These are phyloP conservation scores for Vigna angularis DNA, from an alignment of 306 rosid species.

Conservation along the genomic window DNA sequence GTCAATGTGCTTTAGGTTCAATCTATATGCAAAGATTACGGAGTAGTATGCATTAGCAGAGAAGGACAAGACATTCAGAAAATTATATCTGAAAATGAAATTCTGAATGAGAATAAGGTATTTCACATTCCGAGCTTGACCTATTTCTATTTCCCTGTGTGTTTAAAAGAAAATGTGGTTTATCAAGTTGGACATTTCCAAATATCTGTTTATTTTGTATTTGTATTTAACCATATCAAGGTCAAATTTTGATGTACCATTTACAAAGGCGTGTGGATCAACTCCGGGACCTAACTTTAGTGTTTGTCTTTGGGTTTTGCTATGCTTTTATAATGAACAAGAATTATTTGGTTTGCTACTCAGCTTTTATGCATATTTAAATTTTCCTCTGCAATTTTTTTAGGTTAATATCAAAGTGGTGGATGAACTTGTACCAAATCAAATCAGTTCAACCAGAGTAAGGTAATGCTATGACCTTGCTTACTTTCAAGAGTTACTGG, in stretches of 20 bases:
- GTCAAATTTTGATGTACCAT: constrained; percentile 20
- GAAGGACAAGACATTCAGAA: constrained; percentile 51
- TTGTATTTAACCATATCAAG: constrained; percentile 21
- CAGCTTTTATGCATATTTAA: constrained; percentile 28
- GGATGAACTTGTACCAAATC: constrained; percentile 84
- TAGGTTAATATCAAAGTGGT: constrained; percentile 77
- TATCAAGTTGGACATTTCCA: constrained; percentile 13
- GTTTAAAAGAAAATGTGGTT: not conserved
- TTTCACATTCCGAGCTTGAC: constrained; percentile 1
- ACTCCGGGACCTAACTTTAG: not conserved
- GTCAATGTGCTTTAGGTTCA: constrained; percentile 36
- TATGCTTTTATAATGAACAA: constrained; percentile 15
- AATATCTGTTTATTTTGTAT: constrained; percentile 21
- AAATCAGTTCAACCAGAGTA: constrained; percentile 84
- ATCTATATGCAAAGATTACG: constrained; percentile 50
- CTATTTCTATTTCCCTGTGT: not conserved
- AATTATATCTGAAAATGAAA: constrained; percentile 41
- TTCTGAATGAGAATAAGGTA: constrained; percentile 46
- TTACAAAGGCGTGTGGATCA: constrained; percentile 7
- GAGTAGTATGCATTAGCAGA: constrained; percentile 50
- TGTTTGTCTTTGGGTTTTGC: constrained; percentile 19
- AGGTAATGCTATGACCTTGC: constrained; percentile 54
- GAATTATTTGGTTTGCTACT: constrained; percentile 24
- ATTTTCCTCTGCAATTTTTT: constrained; percentile 23
- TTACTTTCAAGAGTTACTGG: constrained; percentile 17